Conservation (phyloP, 345 rosid genomes). For the Geranium rotundifolium region DNA sequence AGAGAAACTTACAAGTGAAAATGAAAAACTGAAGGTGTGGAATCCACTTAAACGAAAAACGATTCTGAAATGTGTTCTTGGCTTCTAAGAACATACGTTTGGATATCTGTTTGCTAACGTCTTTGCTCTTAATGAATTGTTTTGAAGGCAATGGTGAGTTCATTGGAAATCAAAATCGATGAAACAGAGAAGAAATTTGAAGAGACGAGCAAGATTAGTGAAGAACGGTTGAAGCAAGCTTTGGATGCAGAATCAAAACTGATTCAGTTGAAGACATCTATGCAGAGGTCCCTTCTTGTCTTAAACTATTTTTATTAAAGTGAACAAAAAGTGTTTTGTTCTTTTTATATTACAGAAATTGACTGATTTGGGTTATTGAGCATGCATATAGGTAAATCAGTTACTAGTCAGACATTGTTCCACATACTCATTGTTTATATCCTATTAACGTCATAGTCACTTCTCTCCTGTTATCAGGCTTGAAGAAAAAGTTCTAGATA, state of each 20-base stretch:
- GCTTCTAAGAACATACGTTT: background rate
- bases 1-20: conserved; percentile 75
- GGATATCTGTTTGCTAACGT: background rate
- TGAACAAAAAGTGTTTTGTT: background rate
- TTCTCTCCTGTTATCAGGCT: conserved; percentile 49
- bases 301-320: conserved; percentile 1
- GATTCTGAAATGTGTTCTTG: background rate
- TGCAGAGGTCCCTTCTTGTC: conserved; percentile 50
- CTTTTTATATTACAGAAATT: too few species aligned
- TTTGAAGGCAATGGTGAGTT: conserved; percentile 63
- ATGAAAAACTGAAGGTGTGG: conserved; percentile 81
- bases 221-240: conserved; percentile 92
- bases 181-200: conserved; percentile 81
- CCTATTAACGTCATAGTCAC: background rate
- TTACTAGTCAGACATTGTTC: background rate
- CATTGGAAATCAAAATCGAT: conserved; percentile 75
- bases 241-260: conserved; percentile 81
- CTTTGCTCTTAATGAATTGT: background rate
- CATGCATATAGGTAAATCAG: background rate
- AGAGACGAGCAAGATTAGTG: conserved; percentile 66
- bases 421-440: background rate
- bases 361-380: background rate
- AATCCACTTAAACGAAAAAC: conserved; percentile 1
- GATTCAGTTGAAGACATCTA: conserved; percentile 67
- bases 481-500: conserved; percentile 66